These are phyloP conservation scores for Starmerella tilneyi DNA, from an alignment of 805 yeast species.

Conservation along the genomic window DNA sequence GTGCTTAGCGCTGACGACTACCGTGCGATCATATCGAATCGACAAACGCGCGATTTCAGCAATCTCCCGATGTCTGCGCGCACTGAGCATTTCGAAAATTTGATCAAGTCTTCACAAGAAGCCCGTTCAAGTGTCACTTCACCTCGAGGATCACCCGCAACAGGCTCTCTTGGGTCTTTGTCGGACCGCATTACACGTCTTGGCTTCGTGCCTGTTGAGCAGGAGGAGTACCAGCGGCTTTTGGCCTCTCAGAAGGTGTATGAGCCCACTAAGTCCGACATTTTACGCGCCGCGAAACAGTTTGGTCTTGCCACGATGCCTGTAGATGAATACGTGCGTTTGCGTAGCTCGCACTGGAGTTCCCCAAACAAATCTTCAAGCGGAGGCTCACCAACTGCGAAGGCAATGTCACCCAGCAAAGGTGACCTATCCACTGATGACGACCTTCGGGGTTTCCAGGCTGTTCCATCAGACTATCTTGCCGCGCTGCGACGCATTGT, in stretches of 20 bases:
- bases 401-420: too few species aligned
- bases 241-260: slow-evolving; percentile 28
- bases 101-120: slow-evolving; percentile 8
- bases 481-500: slow-evolving; percentile 27
- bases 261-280: slow-evolving; percentile 31
- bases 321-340: slow-evolving; percentile 35
- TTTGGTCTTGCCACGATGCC: slow-evolving; percentile 40
- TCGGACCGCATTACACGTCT: slow-evolving; percentile 28
- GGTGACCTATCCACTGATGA: too few species aligned
- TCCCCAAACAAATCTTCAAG: slow-evolving; percentile 2
- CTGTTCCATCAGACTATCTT: slow-evolving; percentile 30
- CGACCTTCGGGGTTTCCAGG: slow-evolving; percentile 21
- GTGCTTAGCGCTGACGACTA: slow-evolving; percentile 14
- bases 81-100: slow-evolving; percentile 12
- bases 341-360: slow-evolving; percentile 20
- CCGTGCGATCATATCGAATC: slow-evolving; percentile 8
- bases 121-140: slow-evolving; percentile 7
- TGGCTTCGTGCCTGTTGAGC: slow-evolving; percentile 31
- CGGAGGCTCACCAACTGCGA: background rate
- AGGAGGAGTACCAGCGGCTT: slow-evolving; percentile 32
- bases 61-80: slow-evolving; percentile 16
- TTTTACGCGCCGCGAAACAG: slow-evolving; percentile 34
- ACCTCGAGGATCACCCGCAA: slow-evolving; percentile 13
- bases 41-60: slow-evolving; percentile 9
- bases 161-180: slow-evolving; percentile 25